Evolutionary conservation across 2,329 filamentous ascomycete genomes (phyloP).

Genomic region (Penicillium nordicum): DNA sequence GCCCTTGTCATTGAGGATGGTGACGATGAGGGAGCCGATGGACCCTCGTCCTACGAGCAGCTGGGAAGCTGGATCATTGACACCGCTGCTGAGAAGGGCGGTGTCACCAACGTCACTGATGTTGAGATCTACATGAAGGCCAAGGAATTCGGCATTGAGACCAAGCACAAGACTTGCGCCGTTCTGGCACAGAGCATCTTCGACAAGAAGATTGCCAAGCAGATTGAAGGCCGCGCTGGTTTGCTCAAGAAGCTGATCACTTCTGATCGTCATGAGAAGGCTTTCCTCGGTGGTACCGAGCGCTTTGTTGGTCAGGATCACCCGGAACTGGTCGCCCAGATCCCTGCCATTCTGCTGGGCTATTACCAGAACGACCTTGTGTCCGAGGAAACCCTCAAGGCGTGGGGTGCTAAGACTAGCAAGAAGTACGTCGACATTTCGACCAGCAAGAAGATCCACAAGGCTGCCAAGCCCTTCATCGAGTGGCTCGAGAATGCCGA

Average conservation of each 20-base stretch:
- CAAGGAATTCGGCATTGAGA: slow-evolving; percentile 90
- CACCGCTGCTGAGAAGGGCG: slow-evolving; percentile 66
- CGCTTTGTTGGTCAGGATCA: slow-evolving; percentile 81
- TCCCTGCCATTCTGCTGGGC: slow-evolving; percentile 82
- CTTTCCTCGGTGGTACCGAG: slow-evolving; percentile 90
- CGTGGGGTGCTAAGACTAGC: slow-evolving; percentile 92
- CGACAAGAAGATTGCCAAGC: slow-evolving; percentile 80
- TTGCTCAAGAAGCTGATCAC: slow-evolving; percentile 92
- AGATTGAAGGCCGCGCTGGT: slow-evolving; percentile 76
- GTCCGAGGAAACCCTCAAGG: slow-evolving; percentile 80
- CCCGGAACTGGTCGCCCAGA: slow-evolving; percentile 70
- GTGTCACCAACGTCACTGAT: slow-evolving; percentile 76
- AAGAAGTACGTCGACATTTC: slow-evolving; percentile 94
- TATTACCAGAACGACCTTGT: slow-evolving; percentile 90
- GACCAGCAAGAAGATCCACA: slow-evolving; percentile 91
- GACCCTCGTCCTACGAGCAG: slow-evolving; percentile 77
- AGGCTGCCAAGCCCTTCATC: slow-evolving; percentile 89
- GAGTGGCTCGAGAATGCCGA: slow-evolving; percentile 89
- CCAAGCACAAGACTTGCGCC: slow-evolving; percentile 87
- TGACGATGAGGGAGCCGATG: slow-evolving; percentile 75
- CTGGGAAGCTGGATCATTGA: slow-evolving; percentile 88
- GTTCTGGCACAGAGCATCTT: slow-evolving; percentile 94
- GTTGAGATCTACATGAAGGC: slow-evolving; percentile 94
- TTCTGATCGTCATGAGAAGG: slow-evolving; percentile 92
- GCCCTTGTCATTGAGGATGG: slow-evolving; percentile 80